Evolutionary conservation across 768 basidiomycete genomes (phyloP), one percentile per base, ranked within the genome.

Genomic region (Scleroderma citrinum): DNA sequence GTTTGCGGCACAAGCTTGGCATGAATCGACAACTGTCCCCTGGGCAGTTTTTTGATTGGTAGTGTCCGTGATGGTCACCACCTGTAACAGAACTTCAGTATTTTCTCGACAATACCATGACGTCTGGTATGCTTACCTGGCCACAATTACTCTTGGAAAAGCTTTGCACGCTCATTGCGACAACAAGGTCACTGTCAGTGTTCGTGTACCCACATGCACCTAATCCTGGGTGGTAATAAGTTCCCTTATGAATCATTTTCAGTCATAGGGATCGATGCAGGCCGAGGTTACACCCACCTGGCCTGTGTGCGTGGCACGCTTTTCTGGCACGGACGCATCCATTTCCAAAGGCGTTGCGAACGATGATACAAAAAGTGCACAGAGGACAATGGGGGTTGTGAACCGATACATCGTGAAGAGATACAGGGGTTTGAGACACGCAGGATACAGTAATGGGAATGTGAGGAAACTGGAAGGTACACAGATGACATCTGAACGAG

Each of bases 151-250:
- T 83, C 12, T 59, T 56, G 53, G 74, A 72, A 58, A 81, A 88
- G 21, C 80, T 76, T 1, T 59, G 34, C 23, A 74, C 65, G 14
- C 81, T 72, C 55, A 88, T 75, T 13, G 87, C 87, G 40, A 88
- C 74, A 50, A 89, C 80, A 54, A 68, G 61, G 56, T 82, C 76
- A 45, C 56, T 73, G 60, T 76, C 61, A 30, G 42, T 63, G 61
- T 85, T 76, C 44, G 38, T 47, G 34, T 72, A 56, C 23, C 85
- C 85, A 59, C 87, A 89, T 64, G 85, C 84, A 39, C 84, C 86
- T 21, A 71, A 58, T 29, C 66, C 80, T 47, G 74, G 75, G 51
- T 80, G 53, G 61, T 77, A 88, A 77, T 76, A 88, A 30, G 85
- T 88, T 34, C 78, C 85, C 85, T 87, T 55, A 21, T 7, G 43